phyloP scores from a whole-genome alignment of 441 rosid species.

The Gossypium armourianum region DNA sequence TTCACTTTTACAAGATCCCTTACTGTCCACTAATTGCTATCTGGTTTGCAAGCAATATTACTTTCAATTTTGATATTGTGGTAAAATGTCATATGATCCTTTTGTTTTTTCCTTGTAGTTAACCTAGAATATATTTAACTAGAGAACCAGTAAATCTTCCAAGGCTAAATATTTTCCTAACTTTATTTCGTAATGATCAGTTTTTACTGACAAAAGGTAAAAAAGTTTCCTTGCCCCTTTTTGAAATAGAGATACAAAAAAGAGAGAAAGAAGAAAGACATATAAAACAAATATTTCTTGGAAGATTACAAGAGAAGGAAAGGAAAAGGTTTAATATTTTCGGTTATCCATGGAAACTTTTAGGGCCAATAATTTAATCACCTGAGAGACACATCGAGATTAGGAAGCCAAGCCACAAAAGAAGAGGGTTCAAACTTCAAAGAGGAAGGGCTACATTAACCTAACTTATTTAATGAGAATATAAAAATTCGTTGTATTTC shows the following conservation, averaged over 20 bases:
- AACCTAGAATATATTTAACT: neutral
- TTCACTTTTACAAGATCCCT: constrained; percentile 28
- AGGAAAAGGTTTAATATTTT: constrained; percentile 22
- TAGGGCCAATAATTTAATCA: constrained; percentile 38
- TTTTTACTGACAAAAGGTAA: neutral
- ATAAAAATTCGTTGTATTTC: too few species aligned
- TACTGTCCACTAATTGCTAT: constrained; percentile 19
- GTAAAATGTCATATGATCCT: constrained; percentile 1
- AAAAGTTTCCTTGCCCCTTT: neutral
- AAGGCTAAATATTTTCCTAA: neutral
- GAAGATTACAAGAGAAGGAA: constrained; percentile 22
- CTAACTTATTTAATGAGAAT: too few species aligned
- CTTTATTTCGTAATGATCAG: neutral
- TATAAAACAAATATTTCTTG: constrained; percentile 21
- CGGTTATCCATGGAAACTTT: constrained; percentile 34
- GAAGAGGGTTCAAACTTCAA: neutral
- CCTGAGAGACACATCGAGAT: constrained; percentile 32
- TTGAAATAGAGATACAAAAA: neutral
- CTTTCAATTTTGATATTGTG: constrained; percentile 20
- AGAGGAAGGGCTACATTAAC: neutral
- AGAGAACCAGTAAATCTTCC: neutral
- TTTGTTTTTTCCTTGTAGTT: neutral
- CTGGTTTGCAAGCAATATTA: constrained; percentile 25
- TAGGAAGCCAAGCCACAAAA: neutral
- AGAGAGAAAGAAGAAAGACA: neutral